phyloP scores from a whole-genome alignment of 305 asterid species.

The Fraxinus floribunda region DNA sequence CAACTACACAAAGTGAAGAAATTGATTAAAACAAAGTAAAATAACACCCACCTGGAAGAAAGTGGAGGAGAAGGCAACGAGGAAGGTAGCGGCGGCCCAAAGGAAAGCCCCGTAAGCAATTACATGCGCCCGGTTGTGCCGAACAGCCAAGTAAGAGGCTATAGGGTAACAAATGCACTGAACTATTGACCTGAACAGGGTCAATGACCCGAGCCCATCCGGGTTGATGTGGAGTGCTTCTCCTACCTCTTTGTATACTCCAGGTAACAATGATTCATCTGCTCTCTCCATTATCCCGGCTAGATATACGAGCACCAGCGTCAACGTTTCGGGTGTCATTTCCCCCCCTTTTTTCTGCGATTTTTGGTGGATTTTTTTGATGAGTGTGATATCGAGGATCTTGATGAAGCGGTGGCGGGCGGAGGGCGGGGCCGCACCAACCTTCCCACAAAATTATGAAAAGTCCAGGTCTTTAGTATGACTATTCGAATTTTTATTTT shows the following conservation, averaged over 20 bases:
- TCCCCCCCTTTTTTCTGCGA: neutral
- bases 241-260: slow-evolving; percentile 79
- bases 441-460: neutral
- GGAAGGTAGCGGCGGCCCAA: slow-evolving; percentile 83
- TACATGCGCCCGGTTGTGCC: slow-evolving; percentile 66
- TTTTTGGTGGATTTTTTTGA: neutral
- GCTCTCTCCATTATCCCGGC: slow-evolving; percentile 87
- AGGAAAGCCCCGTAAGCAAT: slow-evolving; percentile 75
- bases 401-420: neutral
- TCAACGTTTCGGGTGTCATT: slow-evolving; percentile 63
- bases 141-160: slow-evolving; percentile 65
- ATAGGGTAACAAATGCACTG: slow-evolving; percentile 73
- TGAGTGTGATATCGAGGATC: neutral
- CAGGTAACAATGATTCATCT: slow-evolving; percentile 73
- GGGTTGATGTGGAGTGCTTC: slow-evolving; percentile 72
- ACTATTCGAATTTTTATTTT: neutral
- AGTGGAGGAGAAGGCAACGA: slow-evolving; percentile 69
- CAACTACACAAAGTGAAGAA: neutral
- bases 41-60: slow-evolving; percentile 50
- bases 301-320: slow-evolving; percentile 62
- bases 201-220: slow-evolving; percentile 62
- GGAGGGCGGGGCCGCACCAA: neutral
- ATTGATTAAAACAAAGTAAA: neutral
- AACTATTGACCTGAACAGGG: slow-evolving; percentile 72
- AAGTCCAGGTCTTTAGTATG: neutral